Conservation (phyloP, 768 basidiomycete species). For the Ramaria rubella region DNA sequence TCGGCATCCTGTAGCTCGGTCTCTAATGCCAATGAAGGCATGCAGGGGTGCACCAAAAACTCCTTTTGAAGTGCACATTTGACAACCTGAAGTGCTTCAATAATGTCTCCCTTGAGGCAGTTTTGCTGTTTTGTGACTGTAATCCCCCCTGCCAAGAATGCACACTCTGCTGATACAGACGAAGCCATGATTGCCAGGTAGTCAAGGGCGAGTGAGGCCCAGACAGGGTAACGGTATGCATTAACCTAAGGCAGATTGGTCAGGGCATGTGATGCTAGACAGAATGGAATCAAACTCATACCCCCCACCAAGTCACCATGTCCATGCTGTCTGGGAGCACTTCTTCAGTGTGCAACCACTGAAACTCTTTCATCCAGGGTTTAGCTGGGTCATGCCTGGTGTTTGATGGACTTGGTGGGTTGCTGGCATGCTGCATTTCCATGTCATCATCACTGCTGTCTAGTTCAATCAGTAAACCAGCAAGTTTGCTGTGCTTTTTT, state of each 20-base stretch:
- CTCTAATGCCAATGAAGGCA: background rate
- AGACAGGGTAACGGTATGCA: slow-evolving; percentile 18
- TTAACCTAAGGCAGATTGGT: slow-evolving; percentile 14
- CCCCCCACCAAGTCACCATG: background rate
- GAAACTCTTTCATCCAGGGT: background rate
- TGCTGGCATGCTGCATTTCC: background rate
- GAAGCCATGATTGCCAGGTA: slow-evolving; percentile 25
- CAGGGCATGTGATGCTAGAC: background rate
- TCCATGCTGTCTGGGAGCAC: background rate
- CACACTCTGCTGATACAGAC: slow-evolving; percentile 21
- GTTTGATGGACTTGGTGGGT: background rate
- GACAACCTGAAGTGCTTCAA: slow-evolving; percentile 26
- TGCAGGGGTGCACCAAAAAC: background rate
- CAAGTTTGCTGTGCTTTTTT: background rate
- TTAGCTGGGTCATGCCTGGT: background rate
- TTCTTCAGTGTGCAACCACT: too few species aligned
- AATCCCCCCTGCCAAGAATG: slow-evolving; percentile 30
- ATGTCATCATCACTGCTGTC: background rate
- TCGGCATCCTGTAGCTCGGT: background rate
- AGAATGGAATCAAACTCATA: background rate
- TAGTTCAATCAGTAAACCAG: background rate
- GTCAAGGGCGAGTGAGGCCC: slow-evolving; percentile 24
- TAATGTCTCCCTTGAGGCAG: slow-evolving; percentile 29
- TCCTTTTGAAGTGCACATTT: slow-evolving; percentile 12
- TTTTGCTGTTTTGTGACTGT: slow-evolving; percentile 32